phyloP scores from a whole-genome alignment of 164 flowering plant species.

The Vitis cinerea region DNA sequence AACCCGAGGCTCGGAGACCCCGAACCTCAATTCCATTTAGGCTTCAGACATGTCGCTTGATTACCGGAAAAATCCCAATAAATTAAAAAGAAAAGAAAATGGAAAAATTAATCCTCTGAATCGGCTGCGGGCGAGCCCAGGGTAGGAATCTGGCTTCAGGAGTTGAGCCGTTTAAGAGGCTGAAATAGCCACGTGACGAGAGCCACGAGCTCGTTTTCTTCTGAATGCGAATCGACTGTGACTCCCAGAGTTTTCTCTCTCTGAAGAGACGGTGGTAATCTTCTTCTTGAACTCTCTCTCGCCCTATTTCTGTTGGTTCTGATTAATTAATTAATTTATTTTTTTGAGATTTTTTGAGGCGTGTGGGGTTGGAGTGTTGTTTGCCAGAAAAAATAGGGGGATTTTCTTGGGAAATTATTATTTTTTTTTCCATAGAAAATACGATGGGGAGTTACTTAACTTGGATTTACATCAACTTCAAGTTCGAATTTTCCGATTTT shows the following conservation, averaged over 20 bases:
- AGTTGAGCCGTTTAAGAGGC: too few relatives aligned
- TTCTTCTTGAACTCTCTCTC: neutral
- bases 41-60: constrained; percentile 3
- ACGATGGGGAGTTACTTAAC: too few relatives aligned
- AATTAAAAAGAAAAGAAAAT: neutral
- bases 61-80: neutral
- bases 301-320: neutral
- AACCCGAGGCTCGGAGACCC: constrained; percentile 28
- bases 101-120: neutral
- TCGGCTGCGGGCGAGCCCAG: too few relatives aligned
- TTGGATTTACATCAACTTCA: neutral
- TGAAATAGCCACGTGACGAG: too few relatives aligned
- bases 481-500: neutral
- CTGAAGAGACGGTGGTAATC: too few relatives aligned
- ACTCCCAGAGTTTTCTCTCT: neutral
- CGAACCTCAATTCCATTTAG: constrained; percentile 8
- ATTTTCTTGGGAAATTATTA: constrained; percentile 5
- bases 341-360: neutral
- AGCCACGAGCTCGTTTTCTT: too few relatives aligned
- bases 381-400: constrained; percentile 4
- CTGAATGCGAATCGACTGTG: too few relatives aligned
- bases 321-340: neutral
- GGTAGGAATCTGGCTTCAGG: too few relatives aligned
- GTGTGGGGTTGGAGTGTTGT: neutral
- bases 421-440: too few relatives aligned